These are phyloP conservation scores for Phylloporus sp. DNA, from an alignment of 768 basidiomycete genomes.

Conservation along the genomic window DNA sequence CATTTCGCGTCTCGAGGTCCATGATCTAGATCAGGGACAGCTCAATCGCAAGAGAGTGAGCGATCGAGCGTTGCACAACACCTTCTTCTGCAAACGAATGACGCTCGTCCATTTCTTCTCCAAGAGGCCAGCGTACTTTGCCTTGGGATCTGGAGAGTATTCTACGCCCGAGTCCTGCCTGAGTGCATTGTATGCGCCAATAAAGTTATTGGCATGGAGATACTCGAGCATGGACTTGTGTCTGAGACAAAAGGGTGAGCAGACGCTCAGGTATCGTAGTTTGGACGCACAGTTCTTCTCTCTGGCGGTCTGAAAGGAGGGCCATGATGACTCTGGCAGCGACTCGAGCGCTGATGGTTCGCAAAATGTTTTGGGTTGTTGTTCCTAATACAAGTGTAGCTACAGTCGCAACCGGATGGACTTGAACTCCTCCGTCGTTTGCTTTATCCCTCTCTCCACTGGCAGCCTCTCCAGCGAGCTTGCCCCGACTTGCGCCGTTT, in stretches of 20 bases:
- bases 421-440: background rate
- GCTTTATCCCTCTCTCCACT: background rate
- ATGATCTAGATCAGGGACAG: slow-evolving; percentile 61
- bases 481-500: background rate
- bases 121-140: slow-evolving; percentile 79
- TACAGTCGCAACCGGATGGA: background rate
- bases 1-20: slow-evolving; percentile 86
- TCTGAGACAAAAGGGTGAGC: slow-evolving; percentile 36
- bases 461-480: background rate
- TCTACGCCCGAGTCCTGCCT: slow-evolving; percentile 53
- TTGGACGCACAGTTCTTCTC: slow-evolving; percentile 43
- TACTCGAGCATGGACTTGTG: slow-evolving; percentile 83
- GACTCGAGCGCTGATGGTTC: slow-evolving; percentile 1
- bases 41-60: slow-evolving; percentile 3
- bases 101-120: slow-evolving; percentile 99
- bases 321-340: slow-evolving; percentile 31
- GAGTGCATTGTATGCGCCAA: slow-evolving; percentile 56
- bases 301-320: slow-evolving; percentile 43
- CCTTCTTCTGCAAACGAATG: slow-evolving; percentile 94
- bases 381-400: slow-evolving; percentile 3
- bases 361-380: slow-evolving; percentile 33
- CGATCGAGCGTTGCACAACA: slow-evolving; percentile 27
- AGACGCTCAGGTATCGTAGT: slow-evolving; percentile 2
- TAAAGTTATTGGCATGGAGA: slow-evolving; percentile 63
- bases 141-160: slow-evolving; percentile 80